Evolutionary conservation across 169 alveolate species (phyloP).

Genomic region (Plasmodium vivax): DNA sequence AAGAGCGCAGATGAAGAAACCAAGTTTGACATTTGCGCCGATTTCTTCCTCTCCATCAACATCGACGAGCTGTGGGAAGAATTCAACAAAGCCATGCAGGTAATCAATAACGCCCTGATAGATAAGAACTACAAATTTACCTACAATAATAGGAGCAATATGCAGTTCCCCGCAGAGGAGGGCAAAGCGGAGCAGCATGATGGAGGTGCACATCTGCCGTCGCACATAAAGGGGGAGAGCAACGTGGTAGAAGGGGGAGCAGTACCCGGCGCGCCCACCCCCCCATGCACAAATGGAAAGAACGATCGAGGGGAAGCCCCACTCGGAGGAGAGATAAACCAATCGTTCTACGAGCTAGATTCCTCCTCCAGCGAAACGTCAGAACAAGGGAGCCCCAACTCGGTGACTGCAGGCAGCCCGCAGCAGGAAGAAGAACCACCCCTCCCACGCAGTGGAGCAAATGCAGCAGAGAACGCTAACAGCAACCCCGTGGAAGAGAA

Average conservation of each 20-base stretch:
- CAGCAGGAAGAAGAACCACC: not conserved
- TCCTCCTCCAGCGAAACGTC: conserved; percentile 17
- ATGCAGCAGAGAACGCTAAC: not conserved
- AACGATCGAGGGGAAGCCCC: not conserved
- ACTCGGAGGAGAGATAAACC: not conserved
- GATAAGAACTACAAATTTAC: conserved; percentile 57
- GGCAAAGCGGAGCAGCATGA: not conserved
- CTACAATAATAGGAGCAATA: not conserved
- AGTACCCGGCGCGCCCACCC: not conserved
- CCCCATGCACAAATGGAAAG: not conserved
- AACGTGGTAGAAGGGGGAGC: too few relatives aligned
- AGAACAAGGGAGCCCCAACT: not conserved
- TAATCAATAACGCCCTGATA: conserved; percentile 46
- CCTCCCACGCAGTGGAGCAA: not conserved
- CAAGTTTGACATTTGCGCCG: conserved; percentile 67
- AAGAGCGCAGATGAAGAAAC: conserved; percentile 35
- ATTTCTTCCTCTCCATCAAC: conserved; percentile 52
- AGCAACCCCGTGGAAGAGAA: conserved; percentile 17
- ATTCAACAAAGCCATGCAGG: conserved; percentile 73
- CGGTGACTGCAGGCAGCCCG: not conserved
- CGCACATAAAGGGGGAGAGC: not conserved
- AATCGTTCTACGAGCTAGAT: conserved; percentile 9
- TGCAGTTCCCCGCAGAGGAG: not conserved
- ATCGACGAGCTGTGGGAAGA: conserved; percentile 66
- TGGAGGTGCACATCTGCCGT: not conserved